Base-by-base conservation (phyloP, 306 rosid genomes). In the Gastrolobium villosum region DNA sequence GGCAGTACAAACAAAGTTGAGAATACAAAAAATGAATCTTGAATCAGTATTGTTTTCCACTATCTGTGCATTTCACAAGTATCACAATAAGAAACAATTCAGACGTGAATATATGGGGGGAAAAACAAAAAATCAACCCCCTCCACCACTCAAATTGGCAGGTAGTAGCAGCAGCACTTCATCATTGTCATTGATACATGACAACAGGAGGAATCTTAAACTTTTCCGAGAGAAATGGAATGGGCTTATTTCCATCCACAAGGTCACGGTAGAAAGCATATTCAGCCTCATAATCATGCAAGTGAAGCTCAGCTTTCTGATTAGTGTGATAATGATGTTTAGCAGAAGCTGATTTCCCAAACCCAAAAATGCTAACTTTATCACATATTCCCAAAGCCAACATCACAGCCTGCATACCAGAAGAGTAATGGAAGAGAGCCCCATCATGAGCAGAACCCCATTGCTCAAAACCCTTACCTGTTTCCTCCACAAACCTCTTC, bases 331-430 rank as follows among this genome's bases (percentile, higher is more conserved):
- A 96, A 75, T 96, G 99, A 73, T 96, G 99, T 72, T 86, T 96
- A 28, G 99, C 92, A 28, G 87, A 84, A 54, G 81, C 20, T 2
- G 93, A 85, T 77, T 96, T 96, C 48, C 99, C 99, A 80, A 93
- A 96, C 46, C 99, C 99, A 86, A 87, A 90, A 4, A 96, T 55
- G 64, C 94, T 85, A 36, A 96, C 99, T 72, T 65, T 86, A 30
- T 96, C 98, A 82, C 99, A 96, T 32, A 96, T 75, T 5, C 99
- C 99, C 77, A 96, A 76, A 77, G 97, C 97, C 73, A 96, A 48
- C 97, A 96, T 84, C 53, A 96, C 90, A 10, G 98, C 99, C 74
- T 96, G 99, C 98, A 96, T 84, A 4, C 99, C 99, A 61, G 99
- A 96, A 63, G 97, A 91, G 80, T 96, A 96, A 84, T 96, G 99